Evolutionary conservation across 805 yeast genomes (phyloP), one percentile per base, ranked within the genome.

Genomic region (Geotrichum ghanense): DNA sequence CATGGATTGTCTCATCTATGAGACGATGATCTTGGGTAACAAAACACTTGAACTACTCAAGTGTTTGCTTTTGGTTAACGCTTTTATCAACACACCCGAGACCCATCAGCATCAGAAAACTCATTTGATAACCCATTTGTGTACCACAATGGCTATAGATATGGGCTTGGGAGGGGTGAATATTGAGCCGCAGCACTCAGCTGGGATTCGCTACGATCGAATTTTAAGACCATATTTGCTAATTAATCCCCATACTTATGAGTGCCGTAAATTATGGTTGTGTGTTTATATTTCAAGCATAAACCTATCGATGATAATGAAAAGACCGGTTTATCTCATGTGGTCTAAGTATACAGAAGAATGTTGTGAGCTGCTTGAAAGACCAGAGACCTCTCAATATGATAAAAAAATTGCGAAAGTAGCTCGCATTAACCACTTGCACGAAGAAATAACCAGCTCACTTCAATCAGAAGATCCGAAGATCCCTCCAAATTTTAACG

Each of bases 71-170:
- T 56, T 84, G 3, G 67, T 83, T 45, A 73, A 83, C 22, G 62
- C 80, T 22, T 88, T 95, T 95, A 86, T 86, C 59, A 84, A 83
- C 53, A 75, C 85, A 3, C 84, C 95, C 0, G 95, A 86, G 61
- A 68, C 84, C 54, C 83, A 85, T 53, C 83, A 79, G 52, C 83
- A 83, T 54, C 76, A 94, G 48, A 75, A 94, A 43, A 79, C 81
- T 52, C 92, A 84, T 58, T 67, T 86, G 45, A 71, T 85, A 51
- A 76, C 78, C 46, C 68, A 76, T 12, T 66, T 85, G 20, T 78
- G 88, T 45, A 76, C 81, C 14, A 70, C 82, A 3, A 68, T 88
- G 62, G 72, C 83, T 1, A 81, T 78, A 54, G 96, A 88, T 59
- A 64, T 88, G 46, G 95, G 95, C 0, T 70, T 87, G 4, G 76